These are phyloP conservation scores for Diospyros kaki DNA, from an alignment of 148 eudicot genomes.

Conservation along the genomic window DNA sequence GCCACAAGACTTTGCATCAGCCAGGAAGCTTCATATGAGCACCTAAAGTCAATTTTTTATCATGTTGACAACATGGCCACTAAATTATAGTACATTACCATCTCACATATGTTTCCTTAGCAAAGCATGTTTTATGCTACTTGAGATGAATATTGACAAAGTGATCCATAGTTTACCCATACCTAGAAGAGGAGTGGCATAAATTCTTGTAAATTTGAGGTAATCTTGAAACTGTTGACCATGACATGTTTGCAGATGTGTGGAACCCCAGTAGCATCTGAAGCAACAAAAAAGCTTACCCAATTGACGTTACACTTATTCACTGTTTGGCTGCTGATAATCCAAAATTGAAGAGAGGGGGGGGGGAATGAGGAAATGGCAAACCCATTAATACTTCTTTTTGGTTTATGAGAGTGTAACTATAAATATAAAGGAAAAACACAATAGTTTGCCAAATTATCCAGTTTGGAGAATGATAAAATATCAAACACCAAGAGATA, in stretches of 20 bases:
- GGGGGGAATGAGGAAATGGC: neutral
- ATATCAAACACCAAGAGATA: neutral
- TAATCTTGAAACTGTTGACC: conserved; percentile 37
- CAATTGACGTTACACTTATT: neutral
- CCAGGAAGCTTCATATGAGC: conserved; percentile 18
- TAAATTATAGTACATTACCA: neutral
- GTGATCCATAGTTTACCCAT: conserved; percentile 29
- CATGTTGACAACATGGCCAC: neutral
- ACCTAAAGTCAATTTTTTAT: conserved; percentile 28
- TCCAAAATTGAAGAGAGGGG: no score
- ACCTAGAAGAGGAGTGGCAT: conserved; percentile 19
- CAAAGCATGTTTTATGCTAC: neutral
- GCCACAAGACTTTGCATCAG: conserved; percentile 11
- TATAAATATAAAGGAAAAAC: neutral
- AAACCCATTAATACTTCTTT: neutral
- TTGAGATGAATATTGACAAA: neutral
- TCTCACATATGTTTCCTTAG: neutral
- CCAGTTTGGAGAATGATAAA: neutral
- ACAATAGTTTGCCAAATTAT: neutral
- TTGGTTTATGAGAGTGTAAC: neutral
- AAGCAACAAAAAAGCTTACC: neutral
- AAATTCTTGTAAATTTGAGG: conserved; percentile 22
- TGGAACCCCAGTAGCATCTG: conserved; percentile 6
- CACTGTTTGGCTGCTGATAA: neutral
- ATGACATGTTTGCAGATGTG: conserved; percentile 32